Evolutionary conservation across 116 monocot species (phyloP), one percentile per base, ranked within the genome.

Genomic region (Trichopus zeylanicus): DNA sequence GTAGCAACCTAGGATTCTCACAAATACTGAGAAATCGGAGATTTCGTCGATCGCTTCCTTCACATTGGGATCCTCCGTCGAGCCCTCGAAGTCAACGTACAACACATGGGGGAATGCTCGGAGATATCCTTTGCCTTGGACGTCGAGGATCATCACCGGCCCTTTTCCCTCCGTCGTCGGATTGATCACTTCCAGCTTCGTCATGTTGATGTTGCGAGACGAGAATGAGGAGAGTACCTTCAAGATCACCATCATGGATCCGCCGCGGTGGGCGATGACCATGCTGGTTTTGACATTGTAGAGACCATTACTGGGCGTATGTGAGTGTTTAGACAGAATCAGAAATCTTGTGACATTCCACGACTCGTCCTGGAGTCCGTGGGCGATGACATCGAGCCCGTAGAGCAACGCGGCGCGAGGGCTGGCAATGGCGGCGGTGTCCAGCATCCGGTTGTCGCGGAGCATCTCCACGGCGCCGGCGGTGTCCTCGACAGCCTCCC

Each of bases 401-500:
- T 77, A 77, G 31, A 77, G 77, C 48, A 67, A 63, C 18, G 77
- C 77, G 15, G 77, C 77, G 10, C 77, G 61, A 1, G 77, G 42
- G 11, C 67, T 67, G 4, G 77, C 77, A 25, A 77, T 77, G 23
- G 67, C 77, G 8, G 77, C 77, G 6, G 77, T 72, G 77, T 77
- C 67, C 6, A 71, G 62, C 7, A 77, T 66, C 1, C 62, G 67
- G 59, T 67, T 63, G 13, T 52, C 39, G 21, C 66, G 56, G 7
- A 77, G 63, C 59, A 58, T 47, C 58, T 72, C 72, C 32, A 71
- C 77, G 6, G 77, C 77, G 1, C 71, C 77, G 2, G 77, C 71
- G 5, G 77, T 77, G 39, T 77, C 77, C 57, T 77, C 67, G 67
- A 77, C 71, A 18, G 77, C 63, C 58, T 77, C 71, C n/a, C 71